These are phyloP conservation scores for Pichia ethanolica DNA, from an alignment of 805 yeast species.

Conservation along the genomic window DNA sequence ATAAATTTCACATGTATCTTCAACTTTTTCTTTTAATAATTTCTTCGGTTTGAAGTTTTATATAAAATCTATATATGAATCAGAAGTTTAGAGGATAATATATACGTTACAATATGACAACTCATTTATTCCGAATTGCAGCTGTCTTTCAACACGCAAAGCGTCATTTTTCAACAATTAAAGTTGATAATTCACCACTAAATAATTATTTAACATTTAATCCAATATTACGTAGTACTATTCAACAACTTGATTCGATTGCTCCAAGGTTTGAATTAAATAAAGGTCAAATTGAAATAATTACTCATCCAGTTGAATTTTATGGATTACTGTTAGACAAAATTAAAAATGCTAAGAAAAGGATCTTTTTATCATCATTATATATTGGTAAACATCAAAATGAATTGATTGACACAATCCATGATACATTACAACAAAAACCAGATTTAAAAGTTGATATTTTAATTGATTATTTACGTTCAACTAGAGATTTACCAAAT, in stretches of 20 bases:
- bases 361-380: conserved; percentile 77
- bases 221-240: conserved; percentile 23
- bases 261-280: conserved; percentile 62
- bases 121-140: conserved; percentile 9
- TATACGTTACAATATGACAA: background rate
- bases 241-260: conserved; percentile 48
- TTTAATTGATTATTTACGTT: conserved; percentile 80
- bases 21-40: too few relatives aligned
- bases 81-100: too few relatives aligned
- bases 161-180: conserved; percentile 17
- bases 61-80: too few relatives aligned
- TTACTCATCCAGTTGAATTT: conserved; percentile 65
- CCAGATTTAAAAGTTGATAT: conserved; percentile 61
- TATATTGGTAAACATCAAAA: conserved; percentile 79
- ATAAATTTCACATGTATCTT: too few relatives aligned
- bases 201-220: conserved; percentile 21
- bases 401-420: conserved; percentile 62
- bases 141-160: conserved; percentile 15
- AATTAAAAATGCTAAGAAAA: conserved; percentile 50
- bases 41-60: too few relatives aligned
- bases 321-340: conserved; percentile 56
- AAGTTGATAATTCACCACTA: conserved; percentile 22
- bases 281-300: conserved; percentile 49
- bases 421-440: conserved; percentile 50
- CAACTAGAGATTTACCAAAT: conserved; percentile 86